Conservation (phyloP, 352 stramenopile genomes). For the Phytophthora cajani region DNA sequence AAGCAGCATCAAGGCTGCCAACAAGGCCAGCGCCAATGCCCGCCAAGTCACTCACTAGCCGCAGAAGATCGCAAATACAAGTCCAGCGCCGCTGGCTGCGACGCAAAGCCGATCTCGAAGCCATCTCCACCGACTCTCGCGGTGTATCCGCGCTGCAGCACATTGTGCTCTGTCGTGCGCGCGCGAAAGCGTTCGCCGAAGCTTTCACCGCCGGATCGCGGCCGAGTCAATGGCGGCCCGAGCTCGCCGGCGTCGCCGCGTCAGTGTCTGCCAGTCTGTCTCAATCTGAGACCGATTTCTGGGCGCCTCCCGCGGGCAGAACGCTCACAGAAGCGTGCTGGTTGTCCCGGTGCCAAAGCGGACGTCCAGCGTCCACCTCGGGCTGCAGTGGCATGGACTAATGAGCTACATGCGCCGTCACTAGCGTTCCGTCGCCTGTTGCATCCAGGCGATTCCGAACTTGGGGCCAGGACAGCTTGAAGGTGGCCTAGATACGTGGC, state of each 20-base stretch:
- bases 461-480: constrained; percentile 1
- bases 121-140: constrained; percentile 5
- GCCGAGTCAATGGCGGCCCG: constrained; percentile 17
- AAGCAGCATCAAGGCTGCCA: neutral
- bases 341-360: constrained; percentile 1
- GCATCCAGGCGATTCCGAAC: neutral
- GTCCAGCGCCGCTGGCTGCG: neutral
- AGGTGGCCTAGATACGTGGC: neutral
- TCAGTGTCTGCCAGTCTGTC: constrained; percentile 26
- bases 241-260: neutral
- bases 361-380: neutral
- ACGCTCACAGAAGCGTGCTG: constrained; percentile 33
- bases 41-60: neutral
- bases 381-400: neutral
- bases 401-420: neutral
- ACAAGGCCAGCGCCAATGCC: neutral
- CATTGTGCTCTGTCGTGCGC: constrained; percentile 10
- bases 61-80: constrained; percentile 15
- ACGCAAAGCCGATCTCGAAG: neutral
- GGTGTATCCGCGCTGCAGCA: constrained; percentile 6
- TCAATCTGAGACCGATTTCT: constrained; percentile 21
- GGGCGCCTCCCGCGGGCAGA: constrained; percentile 15
- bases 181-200: constrained; percentile 25
- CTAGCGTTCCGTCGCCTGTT: neutral
- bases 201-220: constrained; percentile 7